Conservation (phyloP, 1,284 basidiomycete species). For the Vanrija pseudolonga region DNA sequence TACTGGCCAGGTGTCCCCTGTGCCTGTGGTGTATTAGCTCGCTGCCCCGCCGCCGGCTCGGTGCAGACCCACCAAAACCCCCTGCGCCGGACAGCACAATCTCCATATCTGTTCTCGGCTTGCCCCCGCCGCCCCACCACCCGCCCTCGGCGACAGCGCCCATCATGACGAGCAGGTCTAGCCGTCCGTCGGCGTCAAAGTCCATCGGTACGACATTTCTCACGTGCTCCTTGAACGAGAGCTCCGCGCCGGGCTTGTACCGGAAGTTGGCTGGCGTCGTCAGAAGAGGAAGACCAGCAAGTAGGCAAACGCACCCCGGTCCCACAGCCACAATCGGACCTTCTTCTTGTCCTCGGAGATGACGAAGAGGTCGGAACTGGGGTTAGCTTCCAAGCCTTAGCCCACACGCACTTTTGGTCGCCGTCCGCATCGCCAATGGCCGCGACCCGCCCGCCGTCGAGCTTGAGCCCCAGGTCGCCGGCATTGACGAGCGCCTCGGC, state of each 20-base stretch:
- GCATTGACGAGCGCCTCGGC: slow-evolving; percentile 77
- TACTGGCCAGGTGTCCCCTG: slow-evolving; percentile 23
- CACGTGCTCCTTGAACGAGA: slow-evolving; percentile 55
- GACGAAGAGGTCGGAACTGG: slow-evolving; percentile 74
- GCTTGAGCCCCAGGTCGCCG: slow-evolving; percentile 71
- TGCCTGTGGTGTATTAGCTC: neutral
- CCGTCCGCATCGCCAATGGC: slow-evolving; percentile 94
- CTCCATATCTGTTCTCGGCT: slow-evolving; percentile 57
- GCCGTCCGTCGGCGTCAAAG: slow-evolving; percentile 83
- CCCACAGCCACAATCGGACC: slow-evolving; percentile 75
- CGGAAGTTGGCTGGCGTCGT: slow-evolving; percentile 30
- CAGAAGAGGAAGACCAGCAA: too few relatives aligned
- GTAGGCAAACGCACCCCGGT: slow-evolving; percentile 60
- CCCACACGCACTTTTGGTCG: slow-evolving; percentile 75
- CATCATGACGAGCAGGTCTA: slow-evolving; percentile 85
- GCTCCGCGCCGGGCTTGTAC: slow-evolving; percentile 17
- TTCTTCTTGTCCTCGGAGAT: slow-evolving; percentile 69
- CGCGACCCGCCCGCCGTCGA: slow-evolving; percentile 63
- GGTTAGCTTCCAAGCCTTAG: neutral
- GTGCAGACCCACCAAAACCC: slow-evolving; percentile 65
- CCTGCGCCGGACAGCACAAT: slow-evolving; percentile 62
- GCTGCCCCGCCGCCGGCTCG: too few relatives aligned
- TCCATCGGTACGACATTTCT: slow-evolving; percentile 85
- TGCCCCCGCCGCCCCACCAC: slow-evolving; percentile 43
- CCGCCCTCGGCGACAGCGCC: slow-evolving; percentile 51